phyloP scores from a whole-genome alignment of 2,329 filamentous ascomycete species.

The Bipolaris zeicola region DNA sequence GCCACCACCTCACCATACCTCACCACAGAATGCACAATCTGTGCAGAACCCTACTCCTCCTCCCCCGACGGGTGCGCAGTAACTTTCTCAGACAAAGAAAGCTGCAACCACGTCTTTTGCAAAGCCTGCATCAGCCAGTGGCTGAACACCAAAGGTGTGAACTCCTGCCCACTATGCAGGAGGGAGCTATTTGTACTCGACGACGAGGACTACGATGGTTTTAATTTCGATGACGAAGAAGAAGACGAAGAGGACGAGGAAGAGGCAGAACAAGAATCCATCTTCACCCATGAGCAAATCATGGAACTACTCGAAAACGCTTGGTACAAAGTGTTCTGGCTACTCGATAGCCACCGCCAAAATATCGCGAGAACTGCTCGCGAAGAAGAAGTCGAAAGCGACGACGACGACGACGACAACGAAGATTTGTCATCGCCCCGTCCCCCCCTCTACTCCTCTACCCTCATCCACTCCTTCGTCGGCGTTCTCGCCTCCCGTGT shows the following conservation, averaged over 20 bases:
- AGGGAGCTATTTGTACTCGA: background rate
- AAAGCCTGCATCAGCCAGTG: background rate
- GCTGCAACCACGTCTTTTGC: slow-evolving; percentile 11
- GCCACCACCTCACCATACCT: background rate
- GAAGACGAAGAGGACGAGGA: background rate
- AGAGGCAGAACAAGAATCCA: background rate
- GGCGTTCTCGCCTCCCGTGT: too few species aligned
- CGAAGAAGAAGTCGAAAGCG: too few species aligned
- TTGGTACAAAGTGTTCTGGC: background rate
- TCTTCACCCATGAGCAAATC: background rate
- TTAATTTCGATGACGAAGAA: background rate
- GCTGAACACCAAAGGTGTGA: background rate
- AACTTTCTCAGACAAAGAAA: background rate
- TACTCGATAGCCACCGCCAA: background rate
- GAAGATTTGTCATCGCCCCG: too few species aligned
- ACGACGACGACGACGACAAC: too few species aligned
- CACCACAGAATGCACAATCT: slow-evolving; percentile 3
- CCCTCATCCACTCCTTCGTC: too few species aligned
- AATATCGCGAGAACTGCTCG: too few species aligned
- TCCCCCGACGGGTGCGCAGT: background rate
- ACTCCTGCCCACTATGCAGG: slow-evolving; percentile 6
- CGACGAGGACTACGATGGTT: background rate
- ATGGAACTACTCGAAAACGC: too few species aligned
- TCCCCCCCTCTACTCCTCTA: too few species aligned
- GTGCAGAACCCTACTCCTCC: background rate